Percentiles rank a stretch among this genome's conserved stretches.
phyloP scores from a whole-genome alignment of 805 yeast species.

The Sugiyamaella valdiviana region DNA sequence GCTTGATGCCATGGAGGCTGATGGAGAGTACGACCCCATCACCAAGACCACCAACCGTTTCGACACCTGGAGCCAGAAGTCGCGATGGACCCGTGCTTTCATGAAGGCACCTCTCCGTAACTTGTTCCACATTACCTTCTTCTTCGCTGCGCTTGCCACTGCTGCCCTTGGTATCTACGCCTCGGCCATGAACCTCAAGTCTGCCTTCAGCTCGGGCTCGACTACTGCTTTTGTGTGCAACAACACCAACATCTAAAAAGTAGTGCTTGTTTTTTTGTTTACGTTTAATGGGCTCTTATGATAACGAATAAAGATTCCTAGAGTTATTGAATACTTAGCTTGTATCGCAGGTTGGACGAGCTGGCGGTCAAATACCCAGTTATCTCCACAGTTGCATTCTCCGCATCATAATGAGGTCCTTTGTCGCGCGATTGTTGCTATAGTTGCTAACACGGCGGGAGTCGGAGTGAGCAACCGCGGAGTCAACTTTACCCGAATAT shows the following conservation, averaged over 20 bases:
- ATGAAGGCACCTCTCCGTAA: conserved; percentile 22
- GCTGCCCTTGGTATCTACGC: conserved; percentile 30
- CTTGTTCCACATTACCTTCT: conserved; percentile 22
- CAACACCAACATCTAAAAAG: background rate
- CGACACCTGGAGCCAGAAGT: conserved; percentile 30
- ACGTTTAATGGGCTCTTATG: background rate
- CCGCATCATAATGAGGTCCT: too few relatives aligned
- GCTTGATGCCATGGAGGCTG: conserved; percentile 29
- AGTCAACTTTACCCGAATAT: too few relatives aligned
- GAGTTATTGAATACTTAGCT: background rate
- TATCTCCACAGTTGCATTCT: too few relatives aligned
- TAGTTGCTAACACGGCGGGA: too few relatives aligned
- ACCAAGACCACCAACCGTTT: conserved; percentile 17
- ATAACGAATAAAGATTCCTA: background rate
- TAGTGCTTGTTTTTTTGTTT: background rate
- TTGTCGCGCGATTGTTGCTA: too few relatives aligned
- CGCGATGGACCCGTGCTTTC: conserved; percentile 35
- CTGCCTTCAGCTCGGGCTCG: conserved; percentile 13
- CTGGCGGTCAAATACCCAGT: too few relatives aligned
- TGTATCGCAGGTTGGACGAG: too few relatives aligned
- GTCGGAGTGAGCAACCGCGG: too few relatives aligned
- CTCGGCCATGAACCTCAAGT: conserved; percentile 16
- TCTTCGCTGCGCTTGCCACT: conserved; percentile 31
- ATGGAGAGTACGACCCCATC: conserved; percentile 22
- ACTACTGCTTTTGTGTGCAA: conserved; percentile 20